Percentiles rank a stretch among this genome's conserved stretches.
Evolutionary conservation across 2,329 filamentous ascomycete genomes (phyloP).

Genomic region (Drechslerella stenobrocha): DNA sequence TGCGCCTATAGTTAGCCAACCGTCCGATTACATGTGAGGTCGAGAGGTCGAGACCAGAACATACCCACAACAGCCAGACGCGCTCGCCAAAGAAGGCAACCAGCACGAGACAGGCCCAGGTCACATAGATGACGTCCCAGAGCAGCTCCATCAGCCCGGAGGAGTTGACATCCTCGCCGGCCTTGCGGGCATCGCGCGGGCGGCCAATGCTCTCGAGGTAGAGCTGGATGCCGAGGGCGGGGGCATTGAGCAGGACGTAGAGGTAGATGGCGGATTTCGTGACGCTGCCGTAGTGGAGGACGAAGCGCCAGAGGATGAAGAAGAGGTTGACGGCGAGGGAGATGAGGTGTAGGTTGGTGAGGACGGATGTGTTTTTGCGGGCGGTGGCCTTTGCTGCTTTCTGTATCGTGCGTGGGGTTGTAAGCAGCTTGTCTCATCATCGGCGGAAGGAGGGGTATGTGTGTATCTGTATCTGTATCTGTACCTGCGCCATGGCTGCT

Average conservation of each 20-base stretch:
- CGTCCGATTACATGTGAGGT: neutral
- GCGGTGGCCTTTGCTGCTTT: constrained; percentile 63
- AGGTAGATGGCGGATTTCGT: constrained; percentile 59
- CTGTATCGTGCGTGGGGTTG: constrained; percentile 26
- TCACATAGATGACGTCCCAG: constrained; percentile 97
- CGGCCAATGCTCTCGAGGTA: constrained; percentile 83
- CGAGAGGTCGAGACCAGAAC: constrained; percentile 4
- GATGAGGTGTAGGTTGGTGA: constrained; percentile 80
- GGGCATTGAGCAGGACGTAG: constrained; percentile 73
- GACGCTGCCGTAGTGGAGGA: constrained; percentile 62
- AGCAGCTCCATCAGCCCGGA: constrained; percentile 93
- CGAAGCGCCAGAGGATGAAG: constrained; percentile 72
- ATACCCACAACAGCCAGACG: constrained; percentile 68
- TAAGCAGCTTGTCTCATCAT: neutral
- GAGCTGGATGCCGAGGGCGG: constrained; percentile 77
- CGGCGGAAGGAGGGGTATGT: neutral
- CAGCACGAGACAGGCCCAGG: constrained; percentile 74
- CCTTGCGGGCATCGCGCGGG: constrained; percentile 62
- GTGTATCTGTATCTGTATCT: neutral
- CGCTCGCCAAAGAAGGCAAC: constrained; percentile 79
- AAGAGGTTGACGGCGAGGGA: constrained; percentile 71
- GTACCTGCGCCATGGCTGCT: constrained; percentile 46
- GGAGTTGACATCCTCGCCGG: constrained; percentile 84
- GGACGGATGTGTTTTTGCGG: constrained; percentile 73
- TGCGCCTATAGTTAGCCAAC: constrained; percentile 9